A percentile compares a stretch with the other conserved stretches of the same genome.
Conservation (phyloP, 176 grass and related monocot genomes). For the Microstegium vimineum region DNA sequence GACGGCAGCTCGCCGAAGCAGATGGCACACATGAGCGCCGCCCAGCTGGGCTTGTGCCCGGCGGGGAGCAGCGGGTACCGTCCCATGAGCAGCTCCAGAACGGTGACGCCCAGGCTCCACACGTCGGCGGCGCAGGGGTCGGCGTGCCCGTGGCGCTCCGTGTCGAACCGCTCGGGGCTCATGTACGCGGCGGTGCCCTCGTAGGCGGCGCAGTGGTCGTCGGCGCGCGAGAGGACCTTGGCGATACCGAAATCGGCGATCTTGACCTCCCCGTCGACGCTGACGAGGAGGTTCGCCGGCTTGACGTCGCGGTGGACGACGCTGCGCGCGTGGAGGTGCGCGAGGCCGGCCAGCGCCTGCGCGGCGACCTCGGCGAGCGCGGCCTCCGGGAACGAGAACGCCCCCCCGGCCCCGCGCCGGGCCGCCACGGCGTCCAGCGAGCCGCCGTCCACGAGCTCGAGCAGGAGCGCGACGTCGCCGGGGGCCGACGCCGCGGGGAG, state of each 20-base stretch:
- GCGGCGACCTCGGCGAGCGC: slow-evolving; percentile 38
- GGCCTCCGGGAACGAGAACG: slow-evolving; percentile 36
- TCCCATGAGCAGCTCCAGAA: slow-evolving; percentile 41
- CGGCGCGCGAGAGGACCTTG: slow-evolving; percentile 31
- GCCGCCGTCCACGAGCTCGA: slow-evolving; percentile 45
- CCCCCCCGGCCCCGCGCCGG: slow-evolving; percentile 17
- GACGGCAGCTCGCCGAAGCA: too few species aligned
- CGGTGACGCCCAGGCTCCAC: slow-evolving; percentile 43
- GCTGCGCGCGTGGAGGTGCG: slow-evolving; percentile 44
- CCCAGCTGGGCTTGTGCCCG: slow-evolving; percentile 37
- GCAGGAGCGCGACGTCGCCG: slow-evolving; percentile 35
- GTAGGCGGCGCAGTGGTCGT: slow-evolving; percentile 23
- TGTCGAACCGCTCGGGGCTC: slow-evolving; percentile 52
- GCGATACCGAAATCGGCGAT: slow-evolving; percentile 48
- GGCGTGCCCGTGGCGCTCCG: slow-evolving; percentile 24
- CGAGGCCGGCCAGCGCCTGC: slow-evolving; percentile 49
- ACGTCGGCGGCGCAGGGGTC: slow-evolving; percentile 46
- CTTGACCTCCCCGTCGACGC: slow-evolving; percentile 34
- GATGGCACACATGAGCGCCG: too few species aligned
- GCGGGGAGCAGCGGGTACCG: slow-evolving; percentile 51
- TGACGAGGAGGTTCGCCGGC: slow-evolving; percentile 43
- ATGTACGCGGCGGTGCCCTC: slow-evolving; percentile 51
- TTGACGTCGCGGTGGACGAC: slow-evolving; percentile 60
- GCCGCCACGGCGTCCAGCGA: slow-evolving; percentile 21
- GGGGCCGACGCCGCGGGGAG: slow-evolving; percentile 9